Percentiles rank a stretch among this genome's conserved stretches.
Evolutionary conservation across 2,329 filamentous ascomycete genomes (phyloP).

Genomic region (Fusarium sp.): DNA sequence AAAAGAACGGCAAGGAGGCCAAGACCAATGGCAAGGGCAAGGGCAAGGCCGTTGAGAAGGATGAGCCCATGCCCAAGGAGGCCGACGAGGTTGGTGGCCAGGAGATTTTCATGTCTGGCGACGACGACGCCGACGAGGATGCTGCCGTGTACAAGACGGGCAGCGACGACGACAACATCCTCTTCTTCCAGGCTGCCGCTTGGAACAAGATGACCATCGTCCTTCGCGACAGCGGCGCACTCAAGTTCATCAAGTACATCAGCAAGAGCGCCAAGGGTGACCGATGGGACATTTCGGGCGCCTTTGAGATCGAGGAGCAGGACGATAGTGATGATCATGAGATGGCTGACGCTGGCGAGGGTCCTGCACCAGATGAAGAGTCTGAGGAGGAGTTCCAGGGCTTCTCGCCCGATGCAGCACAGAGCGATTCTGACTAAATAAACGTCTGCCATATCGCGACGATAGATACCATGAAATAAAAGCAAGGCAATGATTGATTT

Average conservation of each 20-base stretch:
- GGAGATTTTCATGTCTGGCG: conserved; percentile 93
- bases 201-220: conserved; percentile 97
- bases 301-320: conserved; percentile 72
- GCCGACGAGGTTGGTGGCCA: conserved; percentile 73
- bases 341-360: conserved; percentile 50
- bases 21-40: conserved; percentile 44
- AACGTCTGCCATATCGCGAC: conserved; percentile 15
- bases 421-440: conserved; percentile 50
- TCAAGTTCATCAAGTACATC: conserved; percentile 97
- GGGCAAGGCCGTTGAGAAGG: conserved; percentile 28
- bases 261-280: conserved; percentile 83
- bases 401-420: conserved; percentile 56
- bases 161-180: conserved; percentile 75
- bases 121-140: conserved; percentile 74
- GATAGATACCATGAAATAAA: conserved; percentile 37
- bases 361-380: conserved; percentile 52
- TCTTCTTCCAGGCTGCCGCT: conserved; percentile 67
- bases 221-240: conserved; percentile 80
- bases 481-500: conserved; percentile 16
- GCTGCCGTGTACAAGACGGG: conserved; percentile 87
- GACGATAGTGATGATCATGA: conserved; percentile 55
- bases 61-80: conserved; percentile 47
- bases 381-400: conserved; percentile 66
- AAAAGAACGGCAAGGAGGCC: conserved; percentile 45
- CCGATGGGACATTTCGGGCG: conserved; percentile 87